Base-by-base conservation (phyloP, 805 yeast genomes). In the Metschnikowia anglica region DNA sequence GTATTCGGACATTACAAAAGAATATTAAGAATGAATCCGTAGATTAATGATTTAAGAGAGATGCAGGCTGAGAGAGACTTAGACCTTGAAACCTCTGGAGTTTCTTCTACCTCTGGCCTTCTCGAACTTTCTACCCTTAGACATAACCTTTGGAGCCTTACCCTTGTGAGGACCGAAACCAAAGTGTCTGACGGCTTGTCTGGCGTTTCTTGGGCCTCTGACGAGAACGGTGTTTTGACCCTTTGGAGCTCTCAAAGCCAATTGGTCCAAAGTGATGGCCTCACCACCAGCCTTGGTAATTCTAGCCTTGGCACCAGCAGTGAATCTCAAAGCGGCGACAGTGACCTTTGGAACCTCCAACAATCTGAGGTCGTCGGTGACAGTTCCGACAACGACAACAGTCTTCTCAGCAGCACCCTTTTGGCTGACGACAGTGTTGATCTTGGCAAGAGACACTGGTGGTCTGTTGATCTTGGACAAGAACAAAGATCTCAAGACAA, bases 61-160 rank as follows among this genome's bases (percentile, higher is more conserved):
- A 24, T 34, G 43, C 43, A 40, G 30, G 27, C 11, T 10, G 21
- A 17, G 15, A 15, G 3, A 16, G 13, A 46, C 61, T 88, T 91
- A 93, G 79, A 93, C 99, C 87, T 93, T 93, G 99, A 93, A 93
- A 81, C 96, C 99, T 85, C 95, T 89, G 62, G 98, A 90, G 75
- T 81, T 85, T 81, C 99, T 84, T 78, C 85, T 95, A 85, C 99
- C 99, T 88, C 99, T 93, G 68, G 97, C 99, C 79, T 93, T 89
- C 85, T 93, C 99, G 85, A 93, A 93, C 81, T 93, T 93, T 85
- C 98, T 93, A 76, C 99, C 99, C 75, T 80, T 89, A 55, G 98
- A 91, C 69, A 76, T 66, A 76, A 93, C 84, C 81, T 95, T 89
- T 79, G 99, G 99, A 69, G 98, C 98, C 88, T 93, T 93, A 80